Evolutionary conservation across 176 grass and related monocot genomes (phyloP).

Genomic region (Bolboschoenus planiculmis): DNA sequence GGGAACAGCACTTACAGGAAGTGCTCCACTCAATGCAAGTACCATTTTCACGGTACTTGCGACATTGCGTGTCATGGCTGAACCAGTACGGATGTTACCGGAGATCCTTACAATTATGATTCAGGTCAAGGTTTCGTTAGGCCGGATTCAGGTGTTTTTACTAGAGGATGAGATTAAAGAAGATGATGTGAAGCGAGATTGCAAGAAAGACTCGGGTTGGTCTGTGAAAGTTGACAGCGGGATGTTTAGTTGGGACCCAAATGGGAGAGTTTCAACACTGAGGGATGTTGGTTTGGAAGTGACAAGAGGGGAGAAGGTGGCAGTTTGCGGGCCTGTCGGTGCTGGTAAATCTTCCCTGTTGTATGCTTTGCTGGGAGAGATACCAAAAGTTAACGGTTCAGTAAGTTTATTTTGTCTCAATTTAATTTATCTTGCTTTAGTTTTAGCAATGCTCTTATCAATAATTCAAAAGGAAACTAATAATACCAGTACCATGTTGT

Average conservation of each 20-base stretch:
- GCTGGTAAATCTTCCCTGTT: constrained; percentile 84
- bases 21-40: constrained; percentile 63
- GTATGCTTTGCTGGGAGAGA: constrained; percentile 75
- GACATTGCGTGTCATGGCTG: constrained; percentile 68
- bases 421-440: constrained; percentile 9
- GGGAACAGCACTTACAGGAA: constrained; percentile 42
- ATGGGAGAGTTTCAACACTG: constrained; percentile 33
- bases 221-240: constrained; percentile 41
- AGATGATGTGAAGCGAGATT: constrained; percentile 38
- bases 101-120: constrained; percentile 76
- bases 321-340: constrained; percentile 75
- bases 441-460: not conserved
- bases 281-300: constrained; percentile 48
- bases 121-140: constrained; percentile 80
- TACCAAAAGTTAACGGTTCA: constrained; percentile 62
- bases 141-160: constrained; percentile 66
- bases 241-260: constrained; percentile 55
- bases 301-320: constrained; percentile 54
- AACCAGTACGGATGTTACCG: constrained; percentile 80
- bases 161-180: constrained; percentile 77
- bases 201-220: constrained; percentile 23
- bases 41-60: constrained; percentile 75
- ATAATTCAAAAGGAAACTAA: not conserved
- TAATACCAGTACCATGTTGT: not conserved
- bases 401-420: constrained; percentile 38